Evolutionary conservation across 305 asterid species (phyloP).

Genomic region (Fraxinus albicans): DNA sequence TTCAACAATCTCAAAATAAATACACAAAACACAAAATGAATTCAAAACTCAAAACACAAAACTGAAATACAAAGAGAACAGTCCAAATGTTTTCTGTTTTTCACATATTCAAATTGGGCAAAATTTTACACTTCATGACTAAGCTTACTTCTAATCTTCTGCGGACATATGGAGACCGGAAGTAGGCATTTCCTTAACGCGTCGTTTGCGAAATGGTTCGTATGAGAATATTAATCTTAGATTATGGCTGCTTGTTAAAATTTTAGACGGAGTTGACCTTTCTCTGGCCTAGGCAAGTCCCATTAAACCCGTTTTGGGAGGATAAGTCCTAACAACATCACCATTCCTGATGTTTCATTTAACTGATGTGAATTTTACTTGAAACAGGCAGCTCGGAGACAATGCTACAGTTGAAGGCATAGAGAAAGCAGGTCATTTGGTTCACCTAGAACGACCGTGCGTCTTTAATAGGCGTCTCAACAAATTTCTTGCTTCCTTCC

Average conservation of each 20-base stretch:
- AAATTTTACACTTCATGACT: too few species aligned
- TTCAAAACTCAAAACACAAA: too few species aligned
- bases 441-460: conserved; percentile 84
- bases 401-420: conserved; percentile 56
- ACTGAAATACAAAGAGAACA: too few species aligned
- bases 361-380: neutral
- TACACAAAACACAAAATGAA: too few species aligned
- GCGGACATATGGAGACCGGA: too few species aligned
- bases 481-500: conserved; percentile 60
- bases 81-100: conserved; percentile 4
- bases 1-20: too few species aligned
- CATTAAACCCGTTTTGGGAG: too few species aligned
- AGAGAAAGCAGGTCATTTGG: conserved; percentile 81
- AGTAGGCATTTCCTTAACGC: neutral
- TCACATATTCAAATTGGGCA: neutral
- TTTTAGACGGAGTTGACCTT: too few species aligned
- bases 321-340: too few species aligned
- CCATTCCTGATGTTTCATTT: too few species aligned
- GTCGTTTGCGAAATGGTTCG: neutral
- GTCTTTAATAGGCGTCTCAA: conserved; percentile 66
- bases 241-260: neutral
- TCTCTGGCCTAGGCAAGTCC: neutral
- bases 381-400: conserved; percentile 71
- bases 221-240: too few species aligned
- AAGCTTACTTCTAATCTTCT: too few species aligned